These are phyloP conservation scores for Trichoderma semiorbis DNA, from an alignment of 2,329 filamentous ascomycete species.

Conservation along the genomic window DNA sequence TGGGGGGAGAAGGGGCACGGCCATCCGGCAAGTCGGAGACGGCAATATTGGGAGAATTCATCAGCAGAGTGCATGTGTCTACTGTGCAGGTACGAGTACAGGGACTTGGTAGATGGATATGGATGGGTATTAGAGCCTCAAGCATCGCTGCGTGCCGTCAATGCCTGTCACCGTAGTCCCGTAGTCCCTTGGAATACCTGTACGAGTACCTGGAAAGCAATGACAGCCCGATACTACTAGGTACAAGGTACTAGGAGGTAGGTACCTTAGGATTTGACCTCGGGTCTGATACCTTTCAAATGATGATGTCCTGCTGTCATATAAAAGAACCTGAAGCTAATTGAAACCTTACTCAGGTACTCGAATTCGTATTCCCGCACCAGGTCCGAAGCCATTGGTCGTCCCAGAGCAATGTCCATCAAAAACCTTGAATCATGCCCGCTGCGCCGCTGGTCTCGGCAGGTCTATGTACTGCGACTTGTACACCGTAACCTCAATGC, in stretches of 20 bases:
- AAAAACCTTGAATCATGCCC: neutral
- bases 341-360: neutral
- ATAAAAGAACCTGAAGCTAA: neutral
- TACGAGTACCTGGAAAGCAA: too few relatives aligned
- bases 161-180: too few relatives aligned
- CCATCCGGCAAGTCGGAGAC: slow-evolving; percentile 8
- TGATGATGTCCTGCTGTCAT: neutral
- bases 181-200: too few relatives aligned
- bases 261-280: too few relatives aligned
- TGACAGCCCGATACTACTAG: too few relatives aligned
- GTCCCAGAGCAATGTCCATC: neutral
- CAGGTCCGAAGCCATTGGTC: neutral
- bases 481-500: slow-evolving; percentile 9
- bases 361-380: neutral
- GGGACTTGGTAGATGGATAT: neutral
- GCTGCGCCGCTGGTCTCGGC: neutral
- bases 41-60: neutral
- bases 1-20: neutral
- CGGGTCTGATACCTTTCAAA: neutral
- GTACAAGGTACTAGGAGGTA: too few relatives aligned
- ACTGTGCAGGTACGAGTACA: neutral
- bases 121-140: neutral
- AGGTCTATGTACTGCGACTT: neutral
- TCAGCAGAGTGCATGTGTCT: neutral
- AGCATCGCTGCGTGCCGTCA: neutral